Base-by-base conservation (phyloP, 2,329 filamentous ascomycete species). In the Lachnellula occidentalis region DNA sequence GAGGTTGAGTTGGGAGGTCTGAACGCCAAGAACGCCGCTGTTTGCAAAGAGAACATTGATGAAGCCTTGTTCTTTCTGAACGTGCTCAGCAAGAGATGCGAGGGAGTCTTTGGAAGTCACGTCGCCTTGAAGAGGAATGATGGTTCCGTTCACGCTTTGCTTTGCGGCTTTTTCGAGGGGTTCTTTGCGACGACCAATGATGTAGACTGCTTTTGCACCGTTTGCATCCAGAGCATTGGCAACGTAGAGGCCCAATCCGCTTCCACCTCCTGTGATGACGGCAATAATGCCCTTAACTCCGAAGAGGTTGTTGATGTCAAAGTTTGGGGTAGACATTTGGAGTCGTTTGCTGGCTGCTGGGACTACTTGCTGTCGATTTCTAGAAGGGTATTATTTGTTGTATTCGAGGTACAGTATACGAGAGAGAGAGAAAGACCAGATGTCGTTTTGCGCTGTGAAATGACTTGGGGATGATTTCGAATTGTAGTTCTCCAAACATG, bases 41-140 rank as follows among this genome's bases (percentile, higher is more conserved):
- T 78, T 79, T 63, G 76, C 78, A 64, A 82, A 72, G 8, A 86
- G 71, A 41, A 87, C 76, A 58, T 84, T 81, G 58, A 88, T 76
- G 62, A 79, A 75, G 48, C 78, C 77, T 58, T 84, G 78, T 48
- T 80, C 78, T 41, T 72, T 70, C 3, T 75, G 68, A 49, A 88
- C 72, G 48, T 79, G 73, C 6, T 80, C 65, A 15, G 80, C 79
- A 5, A 85, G 72, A 1, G 74, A 73, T 53, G 79, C 71, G 22
- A 88, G 77, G 8, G 82, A 80, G 2, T 76, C 72, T 68, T 87
- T 87, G 45, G 78, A 78, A 1, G 78, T 80, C 0, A 87, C 76
- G 64, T 87, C 84, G 60, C 78, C 81, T 1, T 77, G 73, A 3
- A 80, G 67, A 1, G 75, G 65, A 22, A 63, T 58, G 12, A 70